Conservation (phyloP, 2,329 filamentous ascomycete genomes). For the Nemania bipapillata region DNA sequence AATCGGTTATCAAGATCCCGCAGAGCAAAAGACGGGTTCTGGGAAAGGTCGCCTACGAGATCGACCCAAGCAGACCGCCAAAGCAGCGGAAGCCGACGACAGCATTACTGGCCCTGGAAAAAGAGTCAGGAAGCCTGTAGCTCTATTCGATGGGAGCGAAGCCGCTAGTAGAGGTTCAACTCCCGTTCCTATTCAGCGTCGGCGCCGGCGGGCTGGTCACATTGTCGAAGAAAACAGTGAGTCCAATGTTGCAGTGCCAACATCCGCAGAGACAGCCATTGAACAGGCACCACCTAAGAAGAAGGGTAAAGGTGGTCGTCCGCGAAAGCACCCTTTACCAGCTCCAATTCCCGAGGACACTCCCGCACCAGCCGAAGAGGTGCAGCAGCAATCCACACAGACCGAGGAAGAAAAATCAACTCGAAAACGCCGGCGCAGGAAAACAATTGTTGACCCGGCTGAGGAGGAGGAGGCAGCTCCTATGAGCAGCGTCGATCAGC, state of each 20-base stretch:
- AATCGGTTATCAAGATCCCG: slow-evolving; percentile 68
- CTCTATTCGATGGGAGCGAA: slow-evolving; percentile 62
- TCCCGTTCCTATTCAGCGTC: slow-evolving; percentile 53
- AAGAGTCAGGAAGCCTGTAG: slow-evolving; percentile 64
- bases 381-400: slow-evolving; percentile 31
- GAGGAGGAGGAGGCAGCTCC: slow-evolving; percentile 34
- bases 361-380: slow-evolving; percentile 34
- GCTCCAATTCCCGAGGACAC: slow-evolving; percentile 39
- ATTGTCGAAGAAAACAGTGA: slow-evolving; percentile 44
- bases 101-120: slow-evolving; percentile 62
- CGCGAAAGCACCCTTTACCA: slow-evolving; percentile 47
- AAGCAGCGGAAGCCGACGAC: slow-evolving; percentile 66
- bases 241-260: slow-evolving; percentile 26
- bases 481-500: slow-evolving; percentile 32
- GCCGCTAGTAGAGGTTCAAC: slow-evolving; percentile 64
- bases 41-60: slow-evolving; percentile 67
- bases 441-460: slow-evolving; percentile 26
- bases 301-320: slow-evolving; percentile 49
- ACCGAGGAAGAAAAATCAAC: slow-evolving; percentile 36
- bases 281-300: slow-evolving; percentile 47
- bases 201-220: slow-evolving; percentile 44
- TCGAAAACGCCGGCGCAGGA: slow-evolving; percentile 47
- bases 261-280: slow-evolving; percentile 30
- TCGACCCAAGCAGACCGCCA: slow-evolving; percentile 67
- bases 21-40: slow-evolving; percentile 66